Evolutionary conservation across 352 stramenopile genomes (phyloP).

Genomic region (Aphanomyces cochlioides): DNA sequence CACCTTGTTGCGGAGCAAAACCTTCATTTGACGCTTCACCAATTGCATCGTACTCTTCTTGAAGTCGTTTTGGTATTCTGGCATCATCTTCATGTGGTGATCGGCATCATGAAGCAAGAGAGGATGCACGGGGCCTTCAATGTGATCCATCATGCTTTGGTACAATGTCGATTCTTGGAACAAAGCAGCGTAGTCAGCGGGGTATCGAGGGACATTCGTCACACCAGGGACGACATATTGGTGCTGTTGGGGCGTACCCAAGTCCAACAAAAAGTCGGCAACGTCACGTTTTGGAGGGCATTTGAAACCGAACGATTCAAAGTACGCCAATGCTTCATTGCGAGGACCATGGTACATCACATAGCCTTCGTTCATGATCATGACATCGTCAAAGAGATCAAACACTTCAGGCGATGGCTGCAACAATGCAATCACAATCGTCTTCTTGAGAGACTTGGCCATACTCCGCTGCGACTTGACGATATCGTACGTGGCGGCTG

Average conservation of each 20-base stretch:
- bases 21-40: conserved; percentile 39
- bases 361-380: conserved; percentile 82
- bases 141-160: conserved; percentile 39
- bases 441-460: conserved; percentile 43
- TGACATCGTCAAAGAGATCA: conserved; percentile 89
- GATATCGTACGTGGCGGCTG: conserved; percentile 46
- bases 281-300: conserved; percentile 44
- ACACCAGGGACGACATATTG: conserved; percentile 37
- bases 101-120: conserved; percentile 33
- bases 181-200: conserved; percentile 46
- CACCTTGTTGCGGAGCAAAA: conserved; percentile 41
- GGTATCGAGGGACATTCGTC: conserved; percentile 29
- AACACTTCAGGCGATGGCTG: conserved; percentile 89
- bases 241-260: conserved; percentile 42
- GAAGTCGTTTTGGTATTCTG: conserved; percentile 42
- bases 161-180: conserved; percentile 45
- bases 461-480: conserved; percentile 40
- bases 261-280: conserved; percentile 49
- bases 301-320: conserved; percentile 62
- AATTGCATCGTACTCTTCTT: conserved; percentile 26
- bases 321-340: conserved; percentile 66
- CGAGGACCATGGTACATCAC: conserved; percentile 84
- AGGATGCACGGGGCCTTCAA: conserved; percentile 29
- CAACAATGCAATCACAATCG: conserved; percentile 70
- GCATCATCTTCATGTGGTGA: conserved; percentile 38